Evolutionary conservation across 345 rosid species (phyloP).

Genomic region (Mangifera indica): DNA sequence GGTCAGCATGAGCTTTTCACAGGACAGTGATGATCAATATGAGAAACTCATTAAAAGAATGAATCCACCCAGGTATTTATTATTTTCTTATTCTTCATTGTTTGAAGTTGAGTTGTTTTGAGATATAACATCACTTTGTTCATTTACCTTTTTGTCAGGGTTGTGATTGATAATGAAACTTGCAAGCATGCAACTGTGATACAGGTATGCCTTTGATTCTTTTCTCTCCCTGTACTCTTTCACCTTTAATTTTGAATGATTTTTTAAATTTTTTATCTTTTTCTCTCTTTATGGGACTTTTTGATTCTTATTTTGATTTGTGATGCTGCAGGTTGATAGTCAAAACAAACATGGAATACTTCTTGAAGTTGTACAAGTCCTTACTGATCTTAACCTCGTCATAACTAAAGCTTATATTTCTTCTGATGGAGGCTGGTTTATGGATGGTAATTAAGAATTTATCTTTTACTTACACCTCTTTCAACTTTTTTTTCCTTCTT

Average conservation of each 20-base stretch:
- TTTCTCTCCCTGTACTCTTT: constrained; percentile 15
- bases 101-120: no score
- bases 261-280: neutral
- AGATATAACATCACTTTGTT: no score
- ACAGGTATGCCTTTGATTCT: constrained; percentile 41
- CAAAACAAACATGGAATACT: constrained; percentile 92
- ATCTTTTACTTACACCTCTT: no score
- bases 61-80: constrained; percentile 84
- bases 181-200: constrained; percentile 89
- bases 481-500: neutral
- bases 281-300: constrained; percentile 3
- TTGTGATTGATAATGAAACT: constrained; percentile 88
- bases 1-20: constrained; percentile 63
- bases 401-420: constrained; percentile 86
- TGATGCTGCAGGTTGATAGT: constrained; percentile 77
- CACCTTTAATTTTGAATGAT: neutral
- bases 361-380: constrained; percentile 92
- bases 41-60: constrained; percentile 83
- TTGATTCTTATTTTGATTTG: constrained; percentile 18
- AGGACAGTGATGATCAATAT: constrained; percentile 76
- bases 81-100: constrained; percentile 6
- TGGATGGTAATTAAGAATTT: constrained; percentile 67
- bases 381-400: constrained; percentile 86
- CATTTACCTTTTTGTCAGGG: constrained; percentile 43
- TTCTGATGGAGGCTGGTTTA: constrained; percentile 97